Percentiles rank a stretch among this genome's conserved stretches.
Conservation (phyloP, 2,329 filamentous ascomycete genomes). For the Cladosporium sp. region DNA sequence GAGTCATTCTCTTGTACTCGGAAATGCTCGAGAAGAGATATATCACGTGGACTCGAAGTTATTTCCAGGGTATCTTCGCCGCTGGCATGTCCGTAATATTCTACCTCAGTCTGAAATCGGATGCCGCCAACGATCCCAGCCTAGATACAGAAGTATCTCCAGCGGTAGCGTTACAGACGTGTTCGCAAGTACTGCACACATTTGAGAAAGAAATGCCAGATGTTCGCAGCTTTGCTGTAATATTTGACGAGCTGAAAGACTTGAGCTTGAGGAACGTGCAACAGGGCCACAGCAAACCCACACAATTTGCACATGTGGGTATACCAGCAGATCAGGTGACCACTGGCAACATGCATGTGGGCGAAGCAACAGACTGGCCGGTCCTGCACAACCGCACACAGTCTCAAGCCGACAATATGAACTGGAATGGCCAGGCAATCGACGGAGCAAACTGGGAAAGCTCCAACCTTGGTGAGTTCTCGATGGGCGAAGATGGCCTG, state of each 20-base stretch:
- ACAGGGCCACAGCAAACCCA: background rate
- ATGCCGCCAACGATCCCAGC: background rate
- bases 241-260: constrained; percentile 15
- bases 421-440: background rate
- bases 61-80: constrained; percentile 52
- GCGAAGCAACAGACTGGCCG: background rate
- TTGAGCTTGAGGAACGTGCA: constrained; percentile 1
- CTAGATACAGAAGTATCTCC: background rate
- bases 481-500: background rate
- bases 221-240: constrained; percentile 14
- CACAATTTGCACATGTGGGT: background rate
- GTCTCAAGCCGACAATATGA: background rate
- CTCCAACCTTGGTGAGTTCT: background rate
- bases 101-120: background rate
- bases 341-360: background rate
- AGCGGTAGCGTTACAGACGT: background rate
- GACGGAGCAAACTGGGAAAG: background rate
- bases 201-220: constrained; percentile 18
- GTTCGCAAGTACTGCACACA: constrained; percentile 9
- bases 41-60: constrained; percentile 50
- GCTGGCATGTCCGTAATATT: constrained; percentile 38
- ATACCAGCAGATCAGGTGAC: background rate
- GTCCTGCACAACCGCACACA: background rate
- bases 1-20: constrained; percentile 44
- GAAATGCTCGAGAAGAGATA: constrained; percentile 37